Conservation (phyloP, 1,139 yeast genomes). For the Pneumocystis oryctolagi region DNA sequence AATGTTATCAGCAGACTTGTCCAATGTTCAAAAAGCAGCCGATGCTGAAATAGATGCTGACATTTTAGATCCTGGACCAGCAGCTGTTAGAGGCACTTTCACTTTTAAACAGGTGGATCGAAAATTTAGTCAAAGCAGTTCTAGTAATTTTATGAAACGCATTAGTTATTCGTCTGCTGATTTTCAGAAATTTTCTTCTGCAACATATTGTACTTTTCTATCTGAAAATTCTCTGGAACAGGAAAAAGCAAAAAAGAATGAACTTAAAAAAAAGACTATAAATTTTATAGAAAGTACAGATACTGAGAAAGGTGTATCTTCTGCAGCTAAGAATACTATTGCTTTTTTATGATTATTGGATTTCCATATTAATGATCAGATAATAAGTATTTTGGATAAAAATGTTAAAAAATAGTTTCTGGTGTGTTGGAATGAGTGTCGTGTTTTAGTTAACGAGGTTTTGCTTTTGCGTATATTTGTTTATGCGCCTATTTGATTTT, state of each 20-base stretch:
- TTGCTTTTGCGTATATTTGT: too few relatives aligned
- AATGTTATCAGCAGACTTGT: slow-evolving; percentile 7
- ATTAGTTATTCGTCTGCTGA: background rate
- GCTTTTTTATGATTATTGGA: background rate
- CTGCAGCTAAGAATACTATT: background rate
- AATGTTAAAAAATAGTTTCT: too few relatives aligned
- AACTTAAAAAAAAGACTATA: background rate
- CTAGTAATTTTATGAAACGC: background rate
- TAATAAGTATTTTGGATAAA: too few relatives aligned
- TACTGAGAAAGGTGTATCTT: background rate
- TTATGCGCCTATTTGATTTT: too few relatives aligned
- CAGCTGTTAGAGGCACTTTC: slow-evolving; percentile 1
- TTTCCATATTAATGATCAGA: too few relatives aligned
- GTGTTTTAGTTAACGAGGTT: too few relatives aligned
- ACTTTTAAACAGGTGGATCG: background rate
- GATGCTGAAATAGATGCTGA: slow-evolving; percentile 2
- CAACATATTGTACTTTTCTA: background rate
- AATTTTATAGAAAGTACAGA: background rate
- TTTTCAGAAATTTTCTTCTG: background rate
- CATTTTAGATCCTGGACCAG: slow-evolving; percentile 6
- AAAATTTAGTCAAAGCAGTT: background rate
- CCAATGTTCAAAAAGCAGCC: slow-evolving; percentile 8
- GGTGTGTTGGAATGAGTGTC: too few relatives aligned
- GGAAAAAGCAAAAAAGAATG: background rate
- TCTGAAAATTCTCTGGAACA: background rate